Evolutionary conservation across 83 land plant genomes (phyloP), one percentile per base, ranked within the genome.

Genomic region (Picea abies): DNA sequence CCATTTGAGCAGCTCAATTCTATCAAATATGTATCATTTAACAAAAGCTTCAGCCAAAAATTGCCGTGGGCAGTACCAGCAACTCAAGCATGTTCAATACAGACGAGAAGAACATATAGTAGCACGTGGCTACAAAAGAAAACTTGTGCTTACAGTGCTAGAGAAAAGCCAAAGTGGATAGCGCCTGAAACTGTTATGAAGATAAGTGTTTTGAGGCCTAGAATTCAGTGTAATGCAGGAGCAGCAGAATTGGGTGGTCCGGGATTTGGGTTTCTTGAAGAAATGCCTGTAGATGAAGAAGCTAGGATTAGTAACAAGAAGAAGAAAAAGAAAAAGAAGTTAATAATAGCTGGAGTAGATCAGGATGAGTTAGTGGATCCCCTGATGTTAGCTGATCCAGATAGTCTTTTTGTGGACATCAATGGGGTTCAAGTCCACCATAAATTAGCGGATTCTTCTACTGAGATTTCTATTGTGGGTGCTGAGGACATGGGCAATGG

Each of bases 331-430:
- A 56, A 56, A 56, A 14, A 56, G 14, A 56, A 56, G 60, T 12
- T 56, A 56, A 56, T 56, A 56, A 56, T 56, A 56, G 60, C 16
- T 64, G 97, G 94, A 22, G 84, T 94, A 29, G 97, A 96, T 68
- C 98, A 96, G 79, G 91, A 88, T 2, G 93, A 96, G 82, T 83
- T 93, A 20, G 64, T 94, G 71, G 98, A 96, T 25, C 97, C 97
- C 0, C 35, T 79, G 71, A 44, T 75, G 16, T 85, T 97, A 37
- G 97, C 98, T 76, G 98, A 97, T 82, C 94, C 93, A 1, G 95
- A 96, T 84, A 96, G 99, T 82, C 92, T 88, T 39, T 97, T 97
- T 72, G 92, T 88, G 60, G 96, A 96, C 85, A 90, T 94, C 70
- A 80, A 88, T 62, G 99, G 97, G n/a, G 89, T 97, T 11, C 86